Base-by-base conservation (phyloP, 345 rosid genomes). In the Rhodomyrtus tomentosa region DNA sequence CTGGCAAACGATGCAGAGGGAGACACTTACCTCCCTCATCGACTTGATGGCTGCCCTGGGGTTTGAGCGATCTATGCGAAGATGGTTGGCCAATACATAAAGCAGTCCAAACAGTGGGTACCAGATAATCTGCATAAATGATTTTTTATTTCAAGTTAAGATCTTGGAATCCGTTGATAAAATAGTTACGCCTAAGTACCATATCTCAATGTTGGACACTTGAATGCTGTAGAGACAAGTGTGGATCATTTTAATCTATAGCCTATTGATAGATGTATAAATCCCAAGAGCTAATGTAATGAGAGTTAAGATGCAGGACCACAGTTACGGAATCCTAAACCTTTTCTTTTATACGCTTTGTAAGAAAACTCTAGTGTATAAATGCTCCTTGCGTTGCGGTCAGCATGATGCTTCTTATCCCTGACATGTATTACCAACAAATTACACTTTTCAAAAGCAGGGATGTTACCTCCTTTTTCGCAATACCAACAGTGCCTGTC, bases 41-140 rank as follows among this genome's bases (percentile, higher is more conserved):
- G 92, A 92, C 88, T 82, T 84, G 54, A 93, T 83, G 73, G 95
- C 93, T 18, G 89, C 81, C 15, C 84, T 5, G 29, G 91, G 92
- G 51, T 90, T 90, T 38, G 93, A 90, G 49, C 93, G 93, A 86
- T 93, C 93, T 21, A 93, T 90, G 68, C 93, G 89, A 21, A 92
- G 87, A 86, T 92, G 91, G 49, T 86, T 87, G 21, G 94, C 91
- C 87, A 92, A 83, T 83, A 88, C 86, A 84, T 92, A 91, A 50
- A 92, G 90, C 83, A 91, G 93, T 45, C 95, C 95, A 52, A 92
- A 85, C 13, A 92, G 81, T 27, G 95, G 95, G 82, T 92, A 90
- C 91, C 90, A 91, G 84, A 91, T 87, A 76, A 91, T 91, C 95
- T 91, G 89, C 79, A 55, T 36, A 0, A 42, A 48, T 51, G 18